phyloP scores from a whole-genome alignment of 805 yeast species.

The Huiozyma naganishii region DNA sequence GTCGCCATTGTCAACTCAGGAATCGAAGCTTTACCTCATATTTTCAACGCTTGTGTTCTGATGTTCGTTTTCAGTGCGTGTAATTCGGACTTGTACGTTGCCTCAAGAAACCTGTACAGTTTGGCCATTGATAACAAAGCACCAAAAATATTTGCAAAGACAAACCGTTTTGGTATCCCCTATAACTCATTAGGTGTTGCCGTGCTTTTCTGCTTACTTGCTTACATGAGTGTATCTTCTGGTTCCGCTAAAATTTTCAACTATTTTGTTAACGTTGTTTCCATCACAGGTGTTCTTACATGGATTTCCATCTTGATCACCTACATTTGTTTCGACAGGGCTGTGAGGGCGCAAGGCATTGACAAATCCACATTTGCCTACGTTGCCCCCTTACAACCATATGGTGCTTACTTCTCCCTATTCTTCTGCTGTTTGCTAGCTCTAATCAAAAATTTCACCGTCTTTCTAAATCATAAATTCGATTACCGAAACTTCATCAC shows the following conservation, averaged over 20 bases:
- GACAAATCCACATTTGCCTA: conserved; percentile 46
- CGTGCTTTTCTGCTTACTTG: conserved; percentile 48
- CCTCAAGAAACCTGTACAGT: conserved; percentile 65
- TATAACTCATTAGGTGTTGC: conserved; percentile 42
- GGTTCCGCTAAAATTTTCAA: conserved; percentile 47
- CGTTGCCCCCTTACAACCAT: conserved; percentile 60
- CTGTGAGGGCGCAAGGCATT: conserved; percentile 57
- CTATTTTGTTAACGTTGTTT: conserved; percentile 66
- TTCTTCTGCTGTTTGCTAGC: conserved; percentile 43
- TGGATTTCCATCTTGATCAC: conserved; percentile 66
- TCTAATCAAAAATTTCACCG: conserved; percentile 61
- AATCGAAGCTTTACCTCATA: conserved; percentile 57
- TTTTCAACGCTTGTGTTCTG: conserved; percentile 69
- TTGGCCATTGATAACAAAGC: conserved; percentile 66
- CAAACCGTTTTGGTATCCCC: conserved; percentile 67
- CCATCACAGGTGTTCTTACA: conserved; percentile 63
- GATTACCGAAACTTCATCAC: conserved; percentile 60
- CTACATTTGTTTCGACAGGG: conserved; percentile 54
- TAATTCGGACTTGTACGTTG: conserved; percentile 68
- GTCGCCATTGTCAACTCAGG: conserved; percentile 59
- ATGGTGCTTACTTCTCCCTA: conserved; percentile 51
- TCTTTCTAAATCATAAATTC: conserved; percentile 51
- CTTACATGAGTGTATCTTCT: conserved; percentile 57
- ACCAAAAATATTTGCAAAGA: conserved; percentile 53
- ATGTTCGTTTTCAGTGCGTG: conserved; percentile 73